Percentiles rank a stretch among this genome's conserved stretches.
phyloP scores from a whole-genome alignment of 345 rosid species.

The Psidium friedrichsthalianum region DNA sequence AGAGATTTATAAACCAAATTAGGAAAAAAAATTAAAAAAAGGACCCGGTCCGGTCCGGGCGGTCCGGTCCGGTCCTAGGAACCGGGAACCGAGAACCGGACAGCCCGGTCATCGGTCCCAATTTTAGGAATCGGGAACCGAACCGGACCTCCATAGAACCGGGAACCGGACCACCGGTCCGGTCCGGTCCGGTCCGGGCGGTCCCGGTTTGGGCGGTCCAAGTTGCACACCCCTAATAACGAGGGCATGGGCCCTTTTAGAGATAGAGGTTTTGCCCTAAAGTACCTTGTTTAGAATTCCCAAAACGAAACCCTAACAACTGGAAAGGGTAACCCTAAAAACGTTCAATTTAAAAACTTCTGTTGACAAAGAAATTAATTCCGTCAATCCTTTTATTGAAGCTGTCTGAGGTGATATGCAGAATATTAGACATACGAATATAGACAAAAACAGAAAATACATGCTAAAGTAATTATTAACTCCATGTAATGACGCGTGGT shows the following conservation, averaged over 20 bases:
- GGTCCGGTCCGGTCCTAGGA: no score
- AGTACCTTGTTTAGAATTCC: neutral
- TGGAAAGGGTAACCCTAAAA: neutral
- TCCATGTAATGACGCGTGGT: neutral
- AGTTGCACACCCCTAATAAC: no score
- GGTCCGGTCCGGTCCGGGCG: no score
- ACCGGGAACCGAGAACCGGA: no score
- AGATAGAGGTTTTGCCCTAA: neutral
- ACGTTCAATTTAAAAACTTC: neutral
- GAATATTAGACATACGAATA: neutral
- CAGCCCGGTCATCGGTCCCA: no score
- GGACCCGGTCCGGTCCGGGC: no score
- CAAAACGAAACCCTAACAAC: neutral
- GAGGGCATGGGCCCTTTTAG: neutral
- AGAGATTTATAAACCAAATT: no score
- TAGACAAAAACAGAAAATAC: neutral
- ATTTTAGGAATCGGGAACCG: no score
- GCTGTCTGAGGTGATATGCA: neutral
- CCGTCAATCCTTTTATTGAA: neutral
- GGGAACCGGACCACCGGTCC: no score
- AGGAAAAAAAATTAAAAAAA: no score
- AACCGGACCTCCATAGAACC: no score
- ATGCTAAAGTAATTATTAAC: neutral
- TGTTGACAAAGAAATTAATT: neutral
- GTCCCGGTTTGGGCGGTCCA: no score